phyloP scores from a whole-genome alignment of 441 rosid species.

The Adansonia grandidieri region DNA sequence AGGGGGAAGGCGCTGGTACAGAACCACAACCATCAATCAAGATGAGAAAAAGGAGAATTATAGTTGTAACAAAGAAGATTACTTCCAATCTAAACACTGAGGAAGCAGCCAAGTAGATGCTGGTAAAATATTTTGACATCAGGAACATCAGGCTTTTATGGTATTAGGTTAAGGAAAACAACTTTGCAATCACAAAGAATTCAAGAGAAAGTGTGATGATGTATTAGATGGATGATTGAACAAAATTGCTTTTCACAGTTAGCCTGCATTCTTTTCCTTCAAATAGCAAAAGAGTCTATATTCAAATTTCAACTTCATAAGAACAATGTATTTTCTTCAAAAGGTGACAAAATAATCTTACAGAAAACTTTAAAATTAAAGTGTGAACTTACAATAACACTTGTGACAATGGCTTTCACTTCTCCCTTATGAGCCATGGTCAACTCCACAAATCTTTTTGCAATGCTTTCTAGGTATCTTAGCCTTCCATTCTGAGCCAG shows the following conservation, averaged over 20 bases:
- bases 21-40: constrained; percentile 16
- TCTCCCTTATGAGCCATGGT: constrained; percentile 87
- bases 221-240: not conserved
- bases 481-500: constrained; percentile 86
- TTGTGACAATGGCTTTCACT: constrained; percentile 74
- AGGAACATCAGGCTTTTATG: not conserved
- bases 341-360: not conserved
- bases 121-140: not conserved
- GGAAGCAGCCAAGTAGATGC: not conserved
- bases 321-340: not conserved
- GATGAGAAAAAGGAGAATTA: too few relatives aligned
- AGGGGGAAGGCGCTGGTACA: constrained; percentile 66
- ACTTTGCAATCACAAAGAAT: not conserved
- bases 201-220: not conserved
- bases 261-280: not conserved
- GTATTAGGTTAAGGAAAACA: not conserved
- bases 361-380: not conserved
- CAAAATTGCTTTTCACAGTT: not conserved
- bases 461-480: constrained; percentile 56
- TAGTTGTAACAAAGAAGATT: too few relatives aligned
- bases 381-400: constrained; percentile 68
- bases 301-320: not conserved
- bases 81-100: too few relatives aligned
- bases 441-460: constrained; percentile 64
- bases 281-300: not conserved